A percentile compares a stretch with the other conserved stretches of the same genome.
Evolutionary conservation across 148 eudicot species (phyloP).

Genomic region (Pouteria glomerata): DNA sequence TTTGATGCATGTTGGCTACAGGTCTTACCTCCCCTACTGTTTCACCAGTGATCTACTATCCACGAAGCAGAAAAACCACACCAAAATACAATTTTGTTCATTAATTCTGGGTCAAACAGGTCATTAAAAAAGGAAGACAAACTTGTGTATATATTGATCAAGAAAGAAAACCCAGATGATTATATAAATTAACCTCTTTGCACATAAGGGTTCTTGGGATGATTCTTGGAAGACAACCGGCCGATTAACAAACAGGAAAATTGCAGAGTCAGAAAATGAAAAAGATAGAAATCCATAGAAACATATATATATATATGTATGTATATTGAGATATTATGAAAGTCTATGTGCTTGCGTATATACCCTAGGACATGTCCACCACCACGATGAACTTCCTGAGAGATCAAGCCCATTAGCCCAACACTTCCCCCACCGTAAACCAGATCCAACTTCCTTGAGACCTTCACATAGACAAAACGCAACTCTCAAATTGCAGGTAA

Average conservation of each 20-base stretch:
- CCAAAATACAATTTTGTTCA: not conserved
- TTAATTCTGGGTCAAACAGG: too few relatives aligned
- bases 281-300: not conserved
- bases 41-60: slow-evolving; percentile 55
- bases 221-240: slow-evolving; percentile 20
- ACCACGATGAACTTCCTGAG: slow-evolving; percentile 62
- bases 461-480: slow-evolving; percentile 23
- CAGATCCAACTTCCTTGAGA: slow-evolving; percentile 51
- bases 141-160: not conserved
- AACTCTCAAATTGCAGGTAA: not conserved
- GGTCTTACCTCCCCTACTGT: slow-evolving; percentile 51
- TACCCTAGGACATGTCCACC: slow-evolving; percentile 81
- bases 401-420: slow-evolving; percentile 75
- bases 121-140: too few relatives aligned
- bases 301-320: not conserved
- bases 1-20: slow-evolving; percentile 69
- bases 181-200: slow-evolving; percentile 37
- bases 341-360: not conserved
- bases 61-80: not conserved
- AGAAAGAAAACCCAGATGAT: not conserved
- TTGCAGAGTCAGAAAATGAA: not conserved
- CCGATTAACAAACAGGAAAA: not conserved
- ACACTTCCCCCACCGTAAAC: slow-evolving; percentile 84
- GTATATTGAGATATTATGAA: too few relatives aligned
- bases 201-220: slow-evolving; percentile 41